phyloP scores from a whole-genome alignment of 441 rosid genomes.

The Rhodomyrtus psidioides region DNA sequence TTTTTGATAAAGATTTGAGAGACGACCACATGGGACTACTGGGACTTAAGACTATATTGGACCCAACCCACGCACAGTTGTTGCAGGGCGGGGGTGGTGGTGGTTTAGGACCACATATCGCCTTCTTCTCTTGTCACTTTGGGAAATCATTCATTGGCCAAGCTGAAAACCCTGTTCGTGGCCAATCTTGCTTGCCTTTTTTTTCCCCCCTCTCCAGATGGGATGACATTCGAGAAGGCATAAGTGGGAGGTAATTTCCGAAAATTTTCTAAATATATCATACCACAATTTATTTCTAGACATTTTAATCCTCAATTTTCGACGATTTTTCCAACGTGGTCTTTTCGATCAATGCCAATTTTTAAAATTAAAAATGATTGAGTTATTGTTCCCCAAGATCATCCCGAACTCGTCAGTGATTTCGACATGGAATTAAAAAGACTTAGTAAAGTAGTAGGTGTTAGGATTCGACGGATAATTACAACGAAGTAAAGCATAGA shows the following conservation, averaged over 20 bases:
- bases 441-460: no score
- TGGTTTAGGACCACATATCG: background rate
- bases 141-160: background rate
- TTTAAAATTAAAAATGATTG: background rate
- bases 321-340: no score
- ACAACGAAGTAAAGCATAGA: no score
- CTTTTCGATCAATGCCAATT: background rate
- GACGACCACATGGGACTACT: background rate
- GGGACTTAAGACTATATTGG: background rate
- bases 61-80: background rate
- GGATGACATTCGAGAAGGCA: background rate
- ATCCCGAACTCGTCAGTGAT: no score
- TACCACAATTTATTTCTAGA: background rate
- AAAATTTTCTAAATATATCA: no score
- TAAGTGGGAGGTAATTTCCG: no score
- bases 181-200: background rate
- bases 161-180: background rate
- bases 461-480: no score
- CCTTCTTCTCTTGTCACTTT: background rate
- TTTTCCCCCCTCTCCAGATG: accelerated
- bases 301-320: background rate
- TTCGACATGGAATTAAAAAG: no score
- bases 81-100: background rate
- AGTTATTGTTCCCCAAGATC: background rate
- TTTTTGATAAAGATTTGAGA: background rate